phyloP scores from a whole-genome alignment of 805 yeast genomes.

The Hagleromyces aurorensis region DNA sequence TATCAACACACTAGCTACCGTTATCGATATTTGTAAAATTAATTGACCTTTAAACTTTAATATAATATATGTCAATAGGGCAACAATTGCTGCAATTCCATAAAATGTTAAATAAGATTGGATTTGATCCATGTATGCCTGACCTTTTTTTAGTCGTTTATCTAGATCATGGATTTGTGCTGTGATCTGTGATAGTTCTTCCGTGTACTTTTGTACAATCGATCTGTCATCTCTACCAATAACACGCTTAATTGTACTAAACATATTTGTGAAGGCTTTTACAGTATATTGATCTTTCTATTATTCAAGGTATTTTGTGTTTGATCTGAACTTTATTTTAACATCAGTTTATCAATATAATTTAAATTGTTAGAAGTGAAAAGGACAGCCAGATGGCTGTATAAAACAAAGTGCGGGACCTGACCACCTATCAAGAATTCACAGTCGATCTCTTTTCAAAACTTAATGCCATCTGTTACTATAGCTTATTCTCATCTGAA shows the following conservation, averaged over 20 bases:
- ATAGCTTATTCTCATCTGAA: constrained; percentile 18
- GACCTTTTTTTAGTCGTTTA: constrained; percentile 14
- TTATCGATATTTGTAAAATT: constrained; percentile 1
- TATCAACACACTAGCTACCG: constrained; percentile 3
- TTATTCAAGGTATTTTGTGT: too few species aligned
- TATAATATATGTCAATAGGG: constrained; percentile 5
- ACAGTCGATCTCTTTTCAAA: too few species aligned
- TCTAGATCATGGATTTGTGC: constrained; percentile 24
- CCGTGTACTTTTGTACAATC: constrained; percentile 23
- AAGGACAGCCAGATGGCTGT: too few species aligned
- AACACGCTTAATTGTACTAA: constrained; percentile 10
- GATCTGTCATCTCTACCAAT: constrained; percentile 9
- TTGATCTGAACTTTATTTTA: too few species aligned
- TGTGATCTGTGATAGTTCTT: constrained; percentile 24
- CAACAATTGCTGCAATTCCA: constrained; percentile 11
- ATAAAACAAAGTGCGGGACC: too few species aligned
- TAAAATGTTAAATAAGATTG: constrained; percentile 17
- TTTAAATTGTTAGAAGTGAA: too few species aligned
- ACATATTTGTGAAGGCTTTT: too few species aligned
- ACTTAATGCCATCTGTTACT: constrained; percentile 27
- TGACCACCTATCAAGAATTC: too few species aligned
- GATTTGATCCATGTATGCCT: constrained; percentile 9
- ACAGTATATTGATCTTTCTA: too few species aligned
- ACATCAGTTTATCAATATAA: too few species aligned
- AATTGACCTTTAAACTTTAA: constrained; percentile 5